Conservation (phyloP, 495 filamentous ascomycete genomes). For the Articulospora tetracladia region DNA sequence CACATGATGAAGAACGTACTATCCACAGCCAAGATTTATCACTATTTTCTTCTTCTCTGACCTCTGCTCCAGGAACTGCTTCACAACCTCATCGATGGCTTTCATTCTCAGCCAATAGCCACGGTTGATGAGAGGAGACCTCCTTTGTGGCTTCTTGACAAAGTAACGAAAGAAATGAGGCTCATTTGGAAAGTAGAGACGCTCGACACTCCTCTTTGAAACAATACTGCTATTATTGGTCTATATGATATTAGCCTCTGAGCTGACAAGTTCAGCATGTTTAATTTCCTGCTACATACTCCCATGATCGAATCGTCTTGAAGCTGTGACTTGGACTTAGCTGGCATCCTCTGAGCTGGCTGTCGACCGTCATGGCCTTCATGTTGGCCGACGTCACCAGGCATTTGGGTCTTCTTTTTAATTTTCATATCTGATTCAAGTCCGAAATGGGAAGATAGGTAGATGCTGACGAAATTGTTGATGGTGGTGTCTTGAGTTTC, state of each 20-base stretch:
- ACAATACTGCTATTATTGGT: constrained; percentile 90
- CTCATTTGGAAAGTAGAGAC: constrained; percentile 68
- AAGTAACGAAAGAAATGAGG: constrained; percentile 84
- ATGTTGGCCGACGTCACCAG: neutral
- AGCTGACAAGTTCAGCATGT: too few species aligned
- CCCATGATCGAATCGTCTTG: constrained; percentile 69
- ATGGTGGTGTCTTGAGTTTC: too few species aligned
- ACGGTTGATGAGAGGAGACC: constrained; percentile 81
- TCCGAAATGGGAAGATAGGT: too few species aligned
- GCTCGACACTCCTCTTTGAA: constrained; percentile 85
- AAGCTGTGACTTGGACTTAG: constrained; percentile 27
- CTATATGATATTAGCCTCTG: constrained; percentile 32
- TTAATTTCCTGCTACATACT: constrained; percentile 38
- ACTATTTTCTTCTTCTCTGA: constrained; percentile 66
- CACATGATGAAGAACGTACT: constrained; percentile 66
- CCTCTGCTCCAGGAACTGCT: constrained; percentile 59
- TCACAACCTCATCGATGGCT: constrained; percentile 69
- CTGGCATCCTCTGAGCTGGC: constrained; percentile 8
- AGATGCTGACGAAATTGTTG: too few species aligned
- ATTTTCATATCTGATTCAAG: neutral
- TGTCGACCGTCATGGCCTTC: constrained; percentile 4
- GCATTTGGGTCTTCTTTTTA: neutral
- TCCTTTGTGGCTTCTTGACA: constrained; percentile 74
- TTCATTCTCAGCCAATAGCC: constrained; percentile 69
- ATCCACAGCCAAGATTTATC: constrained; percentile 87